A percentile compares a stretch with the other conserved stretches of the same genome.
Conservation (phyloP, 2,329 filamentous ascomycete genomes). For the Aspergillus awamori region DNA sequence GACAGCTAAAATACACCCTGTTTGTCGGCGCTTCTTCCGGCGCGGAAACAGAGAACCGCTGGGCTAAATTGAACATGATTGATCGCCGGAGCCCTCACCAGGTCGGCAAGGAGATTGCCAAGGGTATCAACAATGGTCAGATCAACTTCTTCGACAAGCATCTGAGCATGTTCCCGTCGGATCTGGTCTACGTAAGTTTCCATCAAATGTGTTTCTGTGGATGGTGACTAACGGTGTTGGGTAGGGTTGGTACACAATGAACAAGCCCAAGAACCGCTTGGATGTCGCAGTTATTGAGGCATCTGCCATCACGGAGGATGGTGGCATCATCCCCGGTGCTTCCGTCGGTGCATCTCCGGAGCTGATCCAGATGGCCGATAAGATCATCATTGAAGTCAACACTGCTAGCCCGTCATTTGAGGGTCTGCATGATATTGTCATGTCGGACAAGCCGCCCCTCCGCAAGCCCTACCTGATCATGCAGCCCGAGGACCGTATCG, state of each 20-base stretch:
- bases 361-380: slow-evolving; percentile 86
- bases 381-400: slow-evolving; percentile 92
- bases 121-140: slow-evolving; percentile 83
- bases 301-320: slow-evolving; percentile 83
- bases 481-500: slow-evolving; percentile 82
- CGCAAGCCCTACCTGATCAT: slow-evolving; percentile 87
- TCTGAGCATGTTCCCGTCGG: slow-evolving; percentile 86
- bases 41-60: slow-evolving; percentile 87
- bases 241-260: slow-evolving; percentile 78
- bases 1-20: slow-evolving; percentile 80
- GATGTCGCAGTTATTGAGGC: slow-evolving; percentile 87
- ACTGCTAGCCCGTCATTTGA: slow-evolving; percentile 82
- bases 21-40: slow-evolving; percentile 91
- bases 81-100: slow-evolving; percentile 82
- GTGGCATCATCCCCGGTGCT: slow-evolving; percentile 84
- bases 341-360: slow-evolving; percentile 84
- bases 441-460: slow-evolving; percentile 78
- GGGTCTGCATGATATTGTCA: slow-evolving; percentile 86
- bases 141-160: slow-evolving; percentile 96
- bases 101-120: slow-evolving; percentile 86
- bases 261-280: slow-evolving; percentile 71
- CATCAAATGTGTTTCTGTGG: not conserved
- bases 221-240: slow-evolving; percentile 14
- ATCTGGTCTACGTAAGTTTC: slow-evolving; percentile 71
- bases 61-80: slow-evolving; percentile 90